A percentile compares a stretch with the other conserved stretches of the same genome.
Conservation (phyloP, 495 filamentous ascomycete species). For the Astrocystis sublimbata region DNA sequence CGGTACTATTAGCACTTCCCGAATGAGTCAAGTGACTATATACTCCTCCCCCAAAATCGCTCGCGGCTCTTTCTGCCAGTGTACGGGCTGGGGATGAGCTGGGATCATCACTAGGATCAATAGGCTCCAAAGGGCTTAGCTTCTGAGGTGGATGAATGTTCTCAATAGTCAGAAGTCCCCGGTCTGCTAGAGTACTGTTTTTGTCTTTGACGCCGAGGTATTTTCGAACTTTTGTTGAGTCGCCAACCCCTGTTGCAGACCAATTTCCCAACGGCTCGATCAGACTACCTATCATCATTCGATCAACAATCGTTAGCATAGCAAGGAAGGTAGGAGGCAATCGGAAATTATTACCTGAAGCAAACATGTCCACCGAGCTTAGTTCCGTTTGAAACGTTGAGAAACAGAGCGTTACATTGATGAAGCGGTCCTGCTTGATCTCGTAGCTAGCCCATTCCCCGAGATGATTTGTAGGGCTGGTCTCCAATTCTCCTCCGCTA, state of each 20-base stretch:
- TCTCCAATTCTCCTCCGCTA: not conserved
- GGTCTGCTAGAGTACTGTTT: not conserved
- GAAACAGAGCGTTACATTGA: slow-evolving; percentile 12
- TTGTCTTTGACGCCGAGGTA: not conserved
- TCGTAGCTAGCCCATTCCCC: slow-evolving; percentile 11
- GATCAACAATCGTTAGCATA: no score
- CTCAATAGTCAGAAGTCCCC: not conserved
- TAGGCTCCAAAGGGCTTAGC: not conserved
- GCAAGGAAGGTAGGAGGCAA: no score
- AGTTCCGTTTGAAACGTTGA: not conserved
- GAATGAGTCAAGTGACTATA: no score
- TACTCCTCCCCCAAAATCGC: no score
- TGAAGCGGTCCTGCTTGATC: not conserved
- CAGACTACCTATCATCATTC: not conserved
- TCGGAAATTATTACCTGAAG: not conserved
- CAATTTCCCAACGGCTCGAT: not conserved
- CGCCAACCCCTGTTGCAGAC: not conserved
- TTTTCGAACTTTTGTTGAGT: not conserved
- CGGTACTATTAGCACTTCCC: not conserved
- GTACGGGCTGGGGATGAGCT: no score
- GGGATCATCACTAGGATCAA: no score
- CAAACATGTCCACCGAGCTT: not conserved
- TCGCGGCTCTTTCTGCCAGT: no score
- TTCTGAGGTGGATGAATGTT: not conserved
- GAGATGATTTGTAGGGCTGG: not conserved